Base-by-base conservation (phyloP, 441 rosid species). In the Aquilaria agallochum region DNA sequence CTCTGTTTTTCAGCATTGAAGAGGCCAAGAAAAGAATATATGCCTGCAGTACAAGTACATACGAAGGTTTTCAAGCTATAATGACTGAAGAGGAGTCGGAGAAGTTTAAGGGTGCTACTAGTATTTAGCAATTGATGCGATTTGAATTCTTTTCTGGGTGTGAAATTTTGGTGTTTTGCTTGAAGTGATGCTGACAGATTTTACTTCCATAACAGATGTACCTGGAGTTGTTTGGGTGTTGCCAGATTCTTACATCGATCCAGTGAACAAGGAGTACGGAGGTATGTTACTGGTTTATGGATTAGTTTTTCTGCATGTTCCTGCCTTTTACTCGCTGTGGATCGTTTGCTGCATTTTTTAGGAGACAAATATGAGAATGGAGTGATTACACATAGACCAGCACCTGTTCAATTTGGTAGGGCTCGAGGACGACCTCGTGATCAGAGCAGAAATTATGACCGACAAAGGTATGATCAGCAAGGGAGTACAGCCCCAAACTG, bases 221-320 rank as follows among this genome's bases (percentile, higher is more conserved):
- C 92, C 92, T 2, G 94, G 95, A 64, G 97, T 87, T 59, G 92
- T 89, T 31, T 94, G 87, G 53, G 76, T 94, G 46, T 72, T 91
- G 65, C 99, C 99, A 1, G 99, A 94, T 75, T 94, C 97, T 11
- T 90, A 90, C 72, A 87, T 93, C 51, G 97, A 93, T 80, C 94
- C 95, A 1, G 75, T 44, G 52, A 94, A 87, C 68, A 88, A 91
- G 80, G 89, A 89, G 60, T 91, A 94, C 67, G 99, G 97, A 83
- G 97, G 99, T 91, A 10, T 56, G 61, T 66, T 20, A 7, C 44
- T 3, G 4, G 11, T 72, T 48, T 14, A 30, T 11, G 9, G 10
- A 53, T 27, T 61, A 15, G 34, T 15, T 55, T 12, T 36, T 42
- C 4, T 8, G 55, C 30, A 3, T 36, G 50, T 30, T 55, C 5